Evolutionary conservation across 2,329 filamentous ascomycete genomes (phyloP).

Genomic region (Talaromyces amestolkiae): DNA sequence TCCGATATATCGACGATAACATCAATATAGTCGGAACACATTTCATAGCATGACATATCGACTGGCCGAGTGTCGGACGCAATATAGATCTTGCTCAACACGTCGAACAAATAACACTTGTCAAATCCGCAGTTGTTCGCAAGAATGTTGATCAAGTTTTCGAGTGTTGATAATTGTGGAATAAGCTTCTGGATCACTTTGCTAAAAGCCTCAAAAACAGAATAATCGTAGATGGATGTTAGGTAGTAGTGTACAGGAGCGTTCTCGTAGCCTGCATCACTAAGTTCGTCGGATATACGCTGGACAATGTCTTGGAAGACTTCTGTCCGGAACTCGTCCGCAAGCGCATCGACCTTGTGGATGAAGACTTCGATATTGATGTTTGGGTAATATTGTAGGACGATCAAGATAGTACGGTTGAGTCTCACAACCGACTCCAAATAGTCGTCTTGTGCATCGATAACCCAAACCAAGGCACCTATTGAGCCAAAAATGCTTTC

Average conservation of each 20-base stretch:
- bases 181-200: slow-evolving; percentile 98
- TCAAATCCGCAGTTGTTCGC: slow-evolving; percentile 93
- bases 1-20: slow-evolving; percentile 97
- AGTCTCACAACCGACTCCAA: slow-evolving; percentile 84
- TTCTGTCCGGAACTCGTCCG: slow-evolving; percentile 93
- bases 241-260: slow-evolving; percentile 92
- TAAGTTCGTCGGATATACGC: slow-evolving; percentile 92
- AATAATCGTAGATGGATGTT: slow-evolving; percentile 97
- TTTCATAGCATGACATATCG: slow-evolving; percentile 94
- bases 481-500: slow-evolving; percentile 93
- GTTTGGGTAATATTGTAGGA: slow-evolving; percentile 83
- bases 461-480: slow-evolving; percentile 95
- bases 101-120: slow-evolving; percentile 97
- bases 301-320: slow-evolving; percentile 96
- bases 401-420: slow-evolving; percentile 82
- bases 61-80: slow-evolving; percentile 91
- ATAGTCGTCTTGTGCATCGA: slow-evolving; percentile 97
- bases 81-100: slow-evolving; percentile 97
- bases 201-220: slow-evolving; percentile 95
- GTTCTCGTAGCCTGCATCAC: slow-evolving; percentile 88
- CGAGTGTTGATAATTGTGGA: slow-evolving; percentile 85
- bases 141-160: slow-evolving; percentile 89
- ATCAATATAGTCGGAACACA: slow-evolving; percentile 97
- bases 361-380: slow-evolving; percentile 99
- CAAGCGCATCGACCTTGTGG: slow-evolving; percentile 97